Evolutionary conservation across 345 rosid genomes (phyloP), one percentile per base, ranked within the genome.

Genomic region (Cochlearia excelsa): DNA sequence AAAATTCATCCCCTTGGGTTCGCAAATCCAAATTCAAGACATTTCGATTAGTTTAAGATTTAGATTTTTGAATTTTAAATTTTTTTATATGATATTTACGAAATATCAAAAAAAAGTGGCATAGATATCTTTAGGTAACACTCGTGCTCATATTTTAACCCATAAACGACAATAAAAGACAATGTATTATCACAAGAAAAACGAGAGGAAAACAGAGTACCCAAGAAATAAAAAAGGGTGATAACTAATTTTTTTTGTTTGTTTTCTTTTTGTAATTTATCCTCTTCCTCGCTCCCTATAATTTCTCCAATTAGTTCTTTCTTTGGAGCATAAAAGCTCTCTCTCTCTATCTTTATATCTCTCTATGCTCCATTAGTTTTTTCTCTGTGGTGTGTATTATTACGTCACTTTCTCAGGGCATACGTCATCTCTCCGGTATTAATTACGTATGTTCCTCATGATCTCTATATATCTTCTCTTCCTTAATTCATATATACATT

Each of bases 371-470:
- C 23, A 16, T 16, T 16, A 16, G 23, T 16, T 16, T 16, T 16
- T 63, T 40, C 60, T 40, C 59, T 62, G 55, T 63, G 50, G 26
- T 59, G 59, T 6, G 35, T 16, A 45, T 46, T 57, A 30, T 16
- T 16, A 16, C 74, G 30, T 65, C 78, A 65, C 30, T 34, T 45
- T 57, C 82, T 58, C 61, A 74, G 64, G 34, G 66, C 47, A 56
- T 68, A 55, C 54, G 46, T 50, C 65, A 7, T 16, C 23, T 16
- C 23, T 16, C 23, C 23, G 23, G 23, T 16, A 16, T 16, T 16
- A 16, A 16, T 16, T 16, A 16, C 23, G 23, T 16, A 16, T 16
- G 40, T 34, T 70, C 33, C 51, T 54, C 35, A 46, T 51, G 16
- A n/a, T 26, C 34, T 2, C 46, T 16, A 16, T 16, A 16, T 16